Base-by-base conservation (phyloP, 768 basidiomycete genomes). In the Leccinum subgranulosum region DNA sequence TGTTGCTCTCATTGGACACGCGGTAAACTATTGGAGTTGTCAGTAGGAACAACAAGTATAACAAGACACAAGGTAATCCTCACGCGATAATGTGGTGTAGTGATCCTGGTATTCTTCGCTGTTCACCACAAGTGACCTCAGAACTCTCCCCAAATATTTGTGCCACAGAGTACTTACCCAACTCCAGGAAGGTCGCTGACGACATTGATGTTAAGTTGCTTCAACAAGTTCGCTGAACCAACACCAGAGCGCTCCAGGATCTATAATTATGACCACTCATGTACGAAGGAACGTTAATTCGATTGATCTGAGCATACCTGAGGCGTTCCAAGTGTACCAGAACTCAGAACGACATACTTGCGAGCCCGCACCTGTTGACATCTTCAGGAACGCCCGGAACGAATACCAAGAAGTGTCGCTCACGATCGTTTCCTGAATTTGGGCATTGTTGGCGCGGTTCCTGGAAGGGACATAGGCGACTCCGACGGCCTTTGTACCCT, bases 51-150 rank as follows among this genome's bases (percentile, higher is more conserved):
- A 25, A 25, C 27, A 25, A 23, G 6, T 17, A 5, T 29, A 23
- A 19, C 17, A 41, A 25, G 23, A 15, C 12, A 52, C 12, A 12
- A 4, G 21, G 17, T 43, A 19, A 27, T 11, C 68, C 81, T 54
- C 61, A 85, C 85, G 70, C 1, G 83, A 82, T 31, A 87, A 76
- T 1, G 85, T 88, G 11, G 86, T 87, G 68, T 87, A 88, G 65
- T 88, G 86, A 64, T 87, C 86, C 68, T 87, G 86, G 70, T 88
- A 88, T 69, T 88, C 73, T 69, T 87, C 84, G 47, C 85, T 85
- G 56, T 49, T 34, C 27, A 6, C 45, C 15, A 31, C 64, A 47
- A 56, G 52, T 36, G 10, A 12, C 45, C 17, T 61, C 47, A 53
- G 61, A 46, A 36, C 19, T n/a, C 11, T 14, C 41, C 23, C 33